Conservation (phyloP, 768 basidiomycete genomes). For the Suillus sp. region DNA sequence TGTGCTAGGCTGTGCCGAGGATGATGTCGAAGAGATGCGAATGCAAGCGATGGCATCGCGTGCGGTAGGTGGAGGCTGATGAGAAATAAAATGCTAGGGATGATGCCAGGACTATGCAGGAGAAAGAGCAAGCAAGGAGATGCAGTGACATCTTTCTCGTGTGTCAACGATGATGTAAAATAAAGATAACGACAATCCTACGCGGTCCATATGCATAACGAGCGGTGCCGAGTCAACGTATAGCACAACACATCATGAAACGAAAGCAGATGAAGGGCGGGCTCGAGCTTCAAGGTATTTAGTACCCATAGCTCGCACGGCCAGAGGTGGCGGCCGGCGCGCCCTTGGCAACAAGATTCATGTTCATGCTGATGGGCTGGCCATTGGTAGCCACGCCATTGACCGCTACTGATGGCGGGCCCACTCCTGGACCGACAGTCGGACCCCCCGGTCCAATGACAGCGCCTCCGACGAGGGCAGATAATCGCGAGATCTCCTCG, state of each 20-base stretch:
- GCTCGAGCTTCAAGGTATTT: slow-evolving; percentile 16
- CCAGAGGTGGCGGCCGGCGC: slow-evolving; percentile 32
- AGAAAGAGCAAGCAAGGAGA: not conserved
- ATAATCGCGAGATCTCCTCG: slow-evolving; percentile 88
- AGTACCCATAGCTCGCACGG: slow-evolving; percentile 46
- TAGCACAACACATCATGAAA: slow-evolving; percentile 18
- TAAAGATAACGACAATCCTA: slow-evolving; percentile 8
- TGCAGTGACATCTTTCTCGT: not conserved
- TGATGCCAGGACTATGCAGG: slow-evolving; percentile 1
- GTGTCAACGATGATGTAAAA: slow-evolving; percentile 1
- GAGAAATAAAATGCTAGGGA: slow-evolving; percentile 5
- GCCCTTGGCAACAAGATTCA: slow-evolving; percentile 42
- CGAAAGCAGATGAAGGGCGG: slow-evolving; percentile 13
- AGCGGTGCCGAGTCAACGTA: not conserved
- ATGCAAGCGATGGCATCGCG: not conserved
- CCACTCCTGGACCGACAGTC: slow-evolving; percentile 32
- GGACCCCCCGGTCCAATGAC: slow-evolving; percentile 48
- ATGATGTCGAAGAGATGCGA: not conserved
- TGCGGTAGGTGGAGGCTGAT: not conserved
- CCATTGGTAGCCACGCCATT: slow-evolving; percentile 32
- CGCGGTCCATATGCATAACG: not conserved
- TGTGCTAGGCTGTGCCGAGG: not conserved
- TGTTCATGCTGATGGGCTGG: slow-evolving; percentile 46
- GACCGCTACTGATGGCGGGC: slow-evolving; percentile 27
- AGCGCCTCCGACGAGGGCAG: slow-evolving; percentile 67